Conservation (phyloP, 2,329 filamentous ascomycete species). For the Plectosphaerella cucumerina region DNA sequence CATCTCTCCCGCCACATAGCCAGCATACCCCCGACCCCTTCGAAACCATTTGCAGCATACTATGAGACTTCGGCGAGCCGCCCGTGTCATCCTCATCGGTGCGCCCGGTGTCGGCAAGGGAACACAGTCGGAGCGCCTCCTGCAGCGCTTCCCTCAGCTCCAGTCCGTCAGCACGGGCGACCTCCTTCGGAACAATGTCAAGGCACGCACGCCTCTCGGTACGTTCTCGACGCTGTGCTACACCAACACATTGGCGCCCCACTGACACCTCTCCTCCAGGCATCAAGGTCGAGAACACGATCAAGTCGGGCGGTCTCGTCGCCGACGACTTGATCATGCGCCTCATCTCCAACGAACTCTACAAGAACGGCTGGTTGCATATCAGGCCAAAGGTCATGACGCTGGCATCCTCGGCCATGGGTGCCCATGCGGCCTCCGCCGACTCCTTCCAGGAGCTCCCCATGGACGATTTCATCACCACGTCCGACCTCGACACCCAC, state of each 20-base stretch:
- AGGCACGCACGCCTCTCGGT: constrained; percentile 83
- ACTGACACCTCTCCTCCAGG: constrained; percentile 44
- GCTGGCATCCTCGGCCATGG: constrained; percentile 31
- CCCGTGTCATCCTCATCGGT: constrained; percentile 89
- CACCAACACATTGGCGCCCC: not conserved
- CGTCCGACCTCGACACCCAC: constrained; percentile 31
- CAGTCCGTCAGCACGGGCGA: constrained; percentile 93
- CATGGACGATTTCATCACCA: constrained; percentile 35
- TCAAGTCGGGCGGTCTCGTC: constrained; percentile 86
- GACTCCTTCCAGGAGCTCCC: constrained; percentile 22
- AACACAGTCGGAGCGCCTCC: constrained; percentile 86
- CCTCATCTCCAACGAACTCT: constrained; percentile 86
- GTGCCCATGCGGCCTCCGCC: constrained; percentile 33
- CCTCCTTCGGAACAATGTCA: constrained; percentile 86
- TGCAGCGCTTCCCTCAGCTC: constrained; percentile 82
- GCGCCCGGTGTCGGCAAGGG: constrained; percentile 97
- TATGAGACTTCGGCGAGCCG: constrained; percentile 73
- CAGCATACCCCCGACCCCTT: not conserved
- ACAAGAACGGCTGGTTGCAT: constrained; percentile 76
- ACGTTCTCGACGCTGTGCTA: constrained; percentile 19
- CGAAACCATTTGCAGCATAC: constrained; percentile 2
- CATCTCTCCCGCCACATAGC: not conserved
- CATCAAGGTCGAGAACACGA: constrained; percentile 83
- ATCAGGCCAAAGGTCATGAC: constrained; percentile 46
- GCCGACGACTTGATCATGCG: constrained; percentile 88